Conservation (phyloP, 805 yeast species). For the Komagataella populi region DNA sequence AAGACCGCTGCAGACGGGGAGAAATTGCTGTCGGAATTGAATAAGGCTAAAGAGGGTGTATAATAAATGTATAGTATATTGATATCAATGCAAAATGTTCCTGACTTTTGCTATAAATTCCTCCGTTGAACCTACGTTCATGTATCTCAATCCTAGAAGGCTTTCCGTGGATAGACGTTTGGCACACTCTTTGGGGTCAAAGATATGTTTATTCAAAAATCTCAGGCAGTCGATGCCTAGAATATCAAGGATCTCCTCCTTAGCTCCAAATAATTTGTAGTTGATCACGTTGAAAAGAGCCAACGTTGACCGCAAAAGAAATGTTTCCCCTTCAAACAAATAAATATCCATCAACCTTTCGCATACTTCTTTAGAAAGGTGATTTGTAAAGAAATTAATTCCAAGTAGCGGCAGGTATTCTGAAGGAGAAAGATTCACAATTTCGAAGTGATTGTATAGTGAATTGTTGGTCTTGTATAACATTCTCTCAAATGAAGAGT, state of each 20-base stretch:
- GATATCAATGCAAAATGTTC: conserved; percentile 13
- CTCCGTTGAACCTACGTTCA: conserved; percentile 35
- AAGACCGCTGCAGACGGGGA: conserved; percentile 63
- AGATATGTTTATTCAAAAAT: conserved; percentile 10
- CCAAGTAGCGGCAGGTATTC: conserved; percentile 30
- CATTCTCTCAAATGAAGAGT: conserved; percentile 31
- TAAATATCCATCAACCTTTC: conserved; percentile 42
- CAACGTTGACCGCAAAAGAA: conserved; percentile 37
- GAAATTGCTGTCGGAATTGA: conserved; percentile 22
- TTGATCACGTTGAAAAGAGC: conserved; percentile 35
- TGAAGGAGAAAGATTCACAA: conserved; percentile 24
- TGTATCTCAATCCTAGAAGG: conserved; percentile 15
- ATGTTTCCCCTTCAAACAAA: conserved; percentile 47
- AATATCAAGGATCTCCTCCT: conserved; percentile 27
- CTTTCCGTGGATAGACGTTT: conserved; percentile 3
- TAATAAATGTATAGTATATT: conserved; percentile 1
- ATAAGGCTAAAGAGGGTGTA: background rate
- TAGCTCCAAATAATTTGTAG: conserved; percentile 36
- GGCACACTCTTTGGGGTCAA: background rate
- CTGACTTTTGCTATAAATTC: conserved; percentile 32
- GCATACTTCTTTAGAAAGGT: conserved; percentile 30
- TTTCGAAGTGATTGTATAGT: conserved; percentile 35
- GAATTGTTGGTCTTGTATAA: conserved; percentile 29
- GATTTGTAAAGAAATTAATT: conserved; percentile 29
- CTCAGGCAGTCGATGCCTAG: conserved; percentile 22